Base-by-base conservation (phyloP, 2,329 filamentous ascomycete genomes). In the Macrophomina pseudophaseolina region DNA sequence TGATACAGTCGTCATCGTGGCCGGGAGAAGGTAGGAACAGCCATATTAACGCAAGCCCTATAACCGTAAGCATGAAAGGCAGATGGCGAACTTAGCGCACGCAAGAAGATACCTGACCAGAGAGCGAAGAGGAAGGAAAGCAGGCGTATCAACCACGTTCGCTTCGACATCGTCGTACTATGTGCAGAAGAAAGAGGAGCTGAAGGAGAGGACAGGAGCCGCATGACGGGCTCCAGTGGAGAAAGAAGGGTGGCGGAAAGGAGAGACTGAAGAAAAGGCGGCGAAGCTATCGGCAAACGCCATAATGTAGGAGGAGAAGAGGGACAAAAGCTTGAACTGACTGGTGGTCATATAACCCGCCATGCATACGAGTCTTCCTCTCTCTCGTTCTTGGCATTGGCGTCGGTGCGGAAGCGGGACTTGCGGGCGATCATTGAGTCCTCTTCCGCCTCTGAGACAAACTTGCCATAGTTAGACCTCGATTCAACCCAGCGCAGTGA, bases 11-110 rank as follows among this genome's bases (percentile, higher is more conserved):
- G 16, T 65, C 62, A 4, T 56, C 40, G 11, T 18, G 30, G 7
- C 40, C 44, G 14, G 62, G 52, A 30, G 62, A 65, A 8, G 62
- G 62, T 11, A 65, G 28, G 42, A 60, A 48, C 14, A 60, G 30
- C 56, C 56, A 60, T 48, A 16, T 60, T n/a, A 60, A 23, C 18
- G 30, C 42, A 4, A 60, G 42, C 9, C 56, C 56, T 60, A 16
- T 2, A 14, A 14, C 32, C 4, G 52, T 54, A 4, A 54, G n/a
- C 8, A 54, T 38, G 6, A 23, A 11, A n/a, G 3, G 32, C 9
- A 16, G 2, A 18, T 16, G 35, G n/a, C 3, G 23, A n/a, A n/a
- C n/a, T 32, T 48, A 16, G 42, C 8, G n/a, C 48, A 9, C 28
- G 16, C 23, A 28, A 16, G 14, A 16, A 7, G 16, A 1, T 35